Evolutionary conservation across 2,329 filamentous ascomycete species (phyloP), one percentile per base, ranked within the genome.

Genomic region (Diaporthe nobilis): DNA sequence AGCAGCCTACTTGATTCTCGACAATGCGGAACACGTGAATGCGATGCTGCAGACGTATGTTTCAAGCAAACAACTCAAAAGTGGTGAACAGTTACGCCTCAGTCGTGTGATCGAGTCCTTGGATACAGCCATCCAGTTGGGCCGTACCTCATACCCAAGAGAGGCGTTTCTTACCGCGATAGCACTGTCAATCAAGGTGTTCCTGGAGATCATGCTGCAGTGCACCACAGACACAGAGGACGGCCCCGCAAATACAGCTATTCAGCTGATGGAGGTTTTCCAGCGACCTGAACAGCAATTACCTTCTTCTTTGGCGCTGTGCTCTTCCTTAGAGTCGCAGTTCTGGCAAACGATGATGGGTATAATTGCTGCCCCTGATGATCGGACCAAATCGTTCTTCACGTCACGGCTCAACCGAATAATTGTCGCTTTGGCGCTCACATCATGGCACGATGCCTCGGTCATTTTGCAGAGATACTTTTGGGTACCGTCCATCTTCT

Each of bases 401-500:
- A 51, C 0, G 13, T 51, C 12, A 5, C 34, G 61, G 10, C 25
- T 51, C 5, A 28, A n/a, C 20, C 28, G 28, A 37, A 37, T 67
- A n/a, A 37, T 22, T 4, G 44, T n/a, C 6, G 61, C 44, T 15
- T 22, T 49, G 42, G 61, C 25, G 28, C 61, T 65, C 61, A 49
- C 42, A 15, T 37, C 61, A 17, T 67, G 61, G 44, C 9, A 67
- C 13, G 44, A 67, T 51, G 61, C 61, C 10, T 37, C 9, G 44
- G 61, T 37, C 31, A 34, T 22, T 6, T 25, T 65, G 42, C 17
- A 65, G 25, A 47, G 61, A 49, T 49, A 47, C 61, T 65, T 65
- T 34, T 65, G 61, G 61, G 49, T 65, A 65, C 25, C 61, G 9
- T 65, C 61, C 5, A 49, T 65, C 20, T 67, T 67, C 61, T 67